Evolutionary conservation across 2,329 filamentous ascomycete genomes (phyloP), one percentile per base, ranked within the genome.

Genomic region (Fusarium oxysporum): DNA sequence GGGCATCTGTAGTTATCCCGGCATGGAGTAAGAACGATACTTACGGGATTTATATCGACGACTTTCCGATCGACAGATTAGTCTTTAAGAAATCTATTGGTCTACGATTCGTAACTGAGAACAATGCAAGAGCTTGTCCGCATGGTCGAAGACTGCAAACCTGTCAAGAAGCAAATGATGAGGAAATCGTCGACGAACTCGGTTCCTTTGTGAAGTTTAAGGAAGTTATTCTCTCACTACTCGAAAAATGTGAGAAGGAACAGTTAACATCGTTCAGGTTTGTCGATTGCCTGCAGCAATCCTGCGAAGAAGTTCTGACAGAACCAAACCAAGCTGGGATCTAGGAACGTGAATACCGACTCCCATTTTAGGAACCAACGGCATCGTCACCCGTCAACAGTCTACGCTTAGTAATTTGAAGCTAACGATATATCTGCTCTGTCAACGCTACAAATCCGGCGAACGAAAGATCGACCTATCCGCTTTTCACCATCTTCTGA

Each of bases 311-410:
- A 33, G 8, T 19, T 6, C 54, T 57, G 17, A 57, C 30, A 9
- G 16, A 23, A 35, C 9, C 12, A n/a, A 45, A 14, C 10, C 16
- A 45, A 57, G 40, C 19, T 59, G 35, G 56, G 56, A 51, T 51
- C 21, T 59, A 17, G 56, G 56, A 51, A 40, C 56, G 3, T 59
- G 44, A 16, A 32, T 59, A 38, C 56, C 43, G 3, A 12, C 43
- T 11, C 12, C 30, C 12, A 40, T 59, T 7, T 1, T 51, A 0
- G 56, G 56, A 32, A 50, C 8, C 13, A 10, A 51, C 5, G 44
- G 33, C 10, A 40, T 51, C 6, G 12, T 51, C 19, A 1, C 43
- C 6, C 13, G 25, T 3, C 21, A 23, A 4, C 44, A 51, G 12
- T 13, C 32, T 12, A 10, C 12, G 2, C 8, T 57, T 16, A 5